Conservation (phyloP, 1,284 basidiomycete species). For the Stygiomarasmius scandens region DNA sequence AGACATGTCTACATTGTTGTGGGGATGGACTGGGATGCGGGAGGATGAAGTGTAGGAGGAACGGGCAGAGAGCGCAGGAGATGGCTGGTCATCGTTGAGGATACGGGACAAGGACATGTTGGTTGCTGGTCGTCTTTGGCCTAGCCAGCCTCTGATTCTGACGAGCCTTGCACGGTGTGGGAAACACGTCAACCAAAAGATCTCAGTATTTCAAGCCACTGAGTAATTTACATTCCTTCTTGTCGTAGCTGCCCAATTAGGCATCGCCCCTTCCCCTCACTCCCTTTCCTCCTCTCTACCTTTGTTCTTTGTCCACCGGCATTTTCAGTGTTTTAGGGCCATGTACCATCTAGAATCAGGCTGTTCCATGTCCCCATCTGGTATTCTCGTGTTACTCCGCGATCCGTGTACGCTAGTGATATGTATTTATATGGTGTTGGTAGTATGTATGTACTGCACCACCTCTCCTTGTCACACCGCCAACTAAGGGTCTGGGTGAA, state of each 20-base stretch:
- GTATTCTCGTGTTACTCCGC: conserved; percentile 3
- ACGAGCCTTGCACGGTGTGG: too few species aligned
- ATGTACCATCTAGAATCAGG: background rate
- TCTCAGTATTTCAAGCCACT: too few species aligned
- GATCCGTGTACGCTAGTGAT: background rate
- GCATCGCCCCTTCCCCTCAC: conserved; percentile 7
- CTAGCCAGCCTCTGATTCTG: too few species aligned
- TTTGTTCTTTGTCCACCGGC: too few species aligned
- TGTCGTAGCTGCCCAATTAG: background rate
- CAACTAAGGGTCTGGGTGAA: conserved; percentile 63
- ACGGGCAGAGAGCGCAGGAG: conserved; percentile 33
- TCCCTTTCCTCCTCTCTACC: conserved; percentile 16
- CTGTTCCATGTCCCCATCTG: too few species aligned
- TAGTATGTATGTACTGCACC: background rate
- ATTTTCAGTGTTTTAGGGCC: too few species aligned
- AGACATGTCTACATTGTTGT: conserved; percentile 9
- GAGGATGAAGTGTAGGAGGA: conserved; percentile 23
- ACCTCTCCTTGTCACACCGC: background rate
- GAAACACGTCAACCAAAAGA: too few species aligned
- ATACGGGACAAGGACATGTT: conserved; percentile 74
- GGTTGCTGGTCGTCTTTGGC: background rate
- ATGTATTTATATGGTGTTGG: background rate
- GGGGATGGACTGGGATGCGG: conserved; percentile 1
- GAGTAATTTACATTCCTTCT: background rate
- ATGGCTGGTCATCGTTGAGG: conserved; percentile 71